Evolutionary conservation across 164 flowering plant genomes (phyloP).

Genomic region (Chimonanthus praecox): DNA sequence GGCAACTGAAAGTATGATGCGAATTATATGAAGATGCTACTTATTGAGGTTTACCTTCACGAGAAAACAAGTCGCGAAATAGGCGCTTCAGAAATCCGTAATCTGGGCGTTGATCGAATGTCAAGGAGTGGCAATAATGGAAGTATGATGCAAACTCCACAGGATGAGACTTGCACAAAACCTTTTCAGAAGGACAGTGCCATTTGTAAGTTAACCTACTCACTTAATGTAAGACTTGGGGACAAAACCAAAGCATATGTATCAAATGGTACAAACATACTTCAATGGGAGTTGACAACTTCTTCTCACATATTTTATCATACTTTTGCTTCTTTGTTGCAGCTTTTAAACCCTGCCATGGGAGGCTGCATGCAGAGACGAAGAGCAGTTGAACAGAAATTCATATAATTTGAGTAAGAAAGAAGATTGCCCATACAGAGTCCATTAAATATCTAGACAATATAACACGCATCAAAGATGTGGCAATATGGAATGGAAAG

Average conservation of each 20-base stretch:
- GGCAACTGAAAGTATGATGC: too few relatives aligned
- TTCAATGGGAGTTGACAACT: conserved; percentile 97
- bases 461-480: too few relatives aligned
- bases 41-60: conserved; percentile 59
- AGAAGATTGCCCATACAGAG: too few relatives aligned
- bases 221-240: neutral
- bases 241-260: neutral
- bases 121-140: conserved; percentile 93
- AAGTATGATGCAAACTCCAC: conserved; percentile 97
- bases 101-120: conserved; percentile 98
- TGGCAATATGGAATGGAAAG: too few relatives aligned
- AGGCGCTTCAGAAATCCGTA: conserved; percentile 95
- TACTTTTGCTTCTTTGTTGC: conserved; percentile 97
- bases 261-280: conserved; percentile 25
- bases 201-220: conserved; percentile 4
- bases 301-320: conserved; percentile 97
- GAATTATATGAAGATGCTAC: too few relatives aligned
- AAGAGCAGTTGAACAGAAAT: conserved; percentile 9
- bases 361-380: conserved; percentile 54
- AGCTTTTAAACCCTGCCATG: conserved; percentile 99
- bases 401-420: neutral
- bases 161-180: conserved; percentile 86
- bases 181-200: conserved; percentile 31
- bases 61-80: conserved; percentile 86
- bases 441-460: too few relatives aligned